A percentile compares a stretch with the other conserved stretches of the same genome.
phyloP scores from a whole-genome alignment of 371 early-diverging fungal genomes.

The Actinomucor elegans region DNA sequence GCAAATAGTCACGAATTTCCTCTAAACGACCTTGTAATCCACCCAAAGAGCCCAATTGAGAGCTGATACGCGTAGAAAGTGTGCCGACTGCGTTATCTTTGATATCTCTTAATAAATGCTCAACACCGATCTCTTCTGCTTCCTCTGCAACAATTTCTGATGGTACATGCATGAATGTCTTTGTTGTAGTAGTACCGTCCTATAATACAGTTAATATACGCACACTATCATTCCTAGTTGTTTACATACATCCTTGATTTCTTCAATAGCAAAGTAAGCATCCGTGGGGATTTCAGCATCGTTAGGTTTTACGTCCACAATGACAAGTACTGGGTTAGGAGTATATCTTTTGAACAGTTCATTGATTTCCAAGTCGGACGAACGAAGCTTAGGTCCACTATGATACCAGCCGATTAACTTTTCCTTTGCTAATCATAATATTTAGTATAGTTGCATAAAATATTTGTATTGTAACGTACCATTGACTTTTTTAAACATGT shows the following conservation, averaged over 20 bases:
- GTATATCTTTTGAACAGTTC: slow-evolving; percentile 95
- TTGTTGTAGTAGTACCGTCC: slow-evolving; percentile 94
- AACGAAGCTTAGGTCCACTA: slow-evolving; percentile 96
- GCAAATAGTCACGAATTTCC: slow-evolving; percentile 85
- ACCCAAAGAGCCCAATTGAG: slow-evolving; percentile 87
- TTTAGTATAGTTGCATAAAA: background rate
- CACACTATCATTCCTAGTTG: background rate
- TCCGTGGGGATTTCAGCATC: slow-evolving; percentile 93
- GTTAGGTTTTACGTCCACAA: slow-evolving; percentile 93
- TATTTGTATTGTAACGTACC: slow-evolving; percentile 51
- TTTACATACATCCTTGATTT: slow-evolving; percentile 80
- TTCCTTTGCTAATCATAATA: slow-evolving; percentile 79
- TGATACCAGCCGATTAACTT: slow-evolving; percentile 99
- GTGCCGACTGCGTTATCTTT: slow-evolving; percentile 96
- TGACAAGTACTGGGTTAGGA: slow-evolving; percentile 92
- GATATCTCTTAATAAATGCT: slow-evolving; percentile 98
- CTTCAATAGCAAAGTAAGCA: slow-evolving; percentile 94
- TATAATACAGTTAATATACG: slow-evolving; percentile 24
- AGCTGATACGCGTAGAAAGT: slow-evolving; percentile 83
- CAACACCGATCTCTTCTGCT: slow-evolving; percentile 99
- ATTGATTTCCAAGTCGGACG: slow-evolving; percentile 98
- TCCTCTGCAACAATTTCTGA: slow-evolving; percentile 98
- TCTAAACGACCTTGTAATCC: slow-evolving; percentile 83
- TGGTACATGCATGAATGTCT: slow-evolving; percentile 95
- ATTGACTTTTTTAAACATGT: slow-evolving; percentile 99